Percentiles rank a stretch among this genome's conserved stretches.
phyloP scores from a whole-genome alignment of 2,329 filamentous ascomycete species.

The Arthrobotrys sphaeroides region DNA sequence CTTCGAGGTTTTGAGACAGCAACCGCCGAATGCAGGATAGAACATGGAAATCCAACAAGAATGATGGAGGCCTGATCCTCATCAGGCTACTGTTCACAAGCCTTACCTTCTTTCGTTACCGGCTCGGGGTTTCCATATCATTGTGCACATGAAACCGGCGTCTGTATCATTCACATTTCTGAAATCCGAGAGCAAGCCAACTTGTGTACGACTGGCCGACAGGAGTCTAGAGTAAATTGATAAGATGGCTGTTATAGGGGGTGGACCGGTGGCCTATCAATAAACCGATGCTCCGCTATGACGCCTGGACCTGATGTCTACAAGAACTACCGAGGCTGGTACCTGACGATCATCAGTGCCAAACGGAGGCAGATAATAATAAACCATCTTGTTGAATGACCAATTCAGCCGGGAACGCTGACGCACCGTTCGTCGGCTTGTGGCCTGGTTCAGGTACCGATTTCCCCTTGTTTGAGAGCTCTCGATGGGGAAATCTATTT shows the following conservation, averaged over 20 bases:
- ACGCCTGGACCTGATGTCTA: background rate
- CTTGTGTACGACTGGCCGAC: slow-evolving; percentile 9
- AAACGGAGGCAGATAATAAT: slow-evolving; percentile 10
- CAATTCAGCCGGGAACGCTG: slow-evolving; percentile 50
- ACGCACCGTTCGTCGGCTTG: slow-evolving; percentile 30
- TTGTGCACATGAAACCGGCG: slow-evolving; percentile 52
- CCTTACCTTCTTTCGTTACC: slow-evolving; percentile 18
- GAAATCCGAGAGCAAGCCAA: slow-evolving; percentile 4
- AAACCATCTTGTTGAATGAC: background rate
- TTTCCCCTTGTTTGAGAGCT: slow-evolving; percentile 37
- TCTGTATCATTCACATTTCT: slow-evolving; percentile 19
- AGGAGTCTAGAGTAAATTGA: slow-evolving; percentile 2
- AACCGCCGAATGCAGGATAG: slow-evolving; percentile 36
- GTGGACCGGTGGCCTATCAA: slow-evolving; percentile 24
- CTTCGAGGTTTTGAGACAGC: slow-evolving; percentile 44
- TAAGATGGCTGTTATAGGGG: background rate
- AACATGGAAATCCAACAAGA: slow-evolving; percentile 24
- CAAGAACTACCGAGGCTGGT: slow-evolving; percentile 8
- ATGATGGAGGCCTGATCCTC: slow-evolving; percentile 40
- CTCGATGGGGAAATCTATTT: slow-evolving; percentile 44
- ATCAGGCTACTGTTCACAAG: slow-evolving; percentile 9
- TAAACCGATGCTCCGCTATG: background rate
- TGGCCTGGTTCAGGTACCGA: slow-evolving; percentile 30
- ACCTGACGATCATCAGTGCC: slow-evolving; percentile 8
- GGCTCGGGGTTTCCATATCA: slow-evolving; percentile 48